Conservation (phyloP, 495 filamentous ascomycete genomes). For the Annulohypoxylon stygium region DNA sequence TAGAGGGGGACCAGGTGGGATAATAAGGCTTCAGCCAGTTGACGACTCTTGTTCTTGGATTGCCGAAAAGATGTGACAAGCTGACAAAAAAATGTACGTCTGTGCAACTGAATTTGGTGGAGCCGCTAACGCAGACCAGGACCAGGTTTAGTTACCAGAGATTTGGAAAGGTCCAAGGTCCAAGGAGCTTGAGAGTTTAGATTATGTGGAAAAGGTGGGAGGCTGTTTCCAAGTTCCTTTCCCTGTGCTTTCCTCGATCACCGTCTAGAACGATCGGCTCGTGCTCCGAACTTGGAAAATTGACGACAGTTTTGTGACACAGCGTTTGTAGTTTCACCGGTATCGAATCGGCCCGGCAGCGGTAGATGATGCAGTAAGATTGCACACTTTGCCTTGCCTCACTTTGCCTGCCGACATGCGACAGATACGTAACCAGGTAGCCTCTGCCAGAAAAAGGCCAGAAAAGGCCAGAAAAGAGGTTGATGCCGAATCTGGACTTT, state of each 20-base stretch:
- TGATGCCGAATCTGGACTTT: conserved; percentile 18
- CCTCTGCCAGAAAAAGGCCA: conserved; percentile 3
- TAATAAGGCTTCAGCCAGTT: conserved; percentile 32
- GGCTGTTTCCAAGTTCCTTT: conserved; percentile 29
- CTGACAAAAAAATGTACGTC: conserved; percentile 36
- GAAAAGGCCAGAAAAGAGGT: not conserved
- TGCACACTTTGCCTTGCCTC: not conserved
- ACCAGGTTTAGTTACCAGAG: conserved; percentile 42
- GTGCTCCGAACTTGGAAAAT: not conserved
- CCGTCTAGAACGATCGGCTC: conserved; percentile 11
- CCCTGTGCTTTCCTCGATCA: not conserved
- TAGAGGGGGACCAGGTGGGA: conserved; percentile 24
- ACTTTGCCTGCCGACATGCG: conserved; percentile 35
- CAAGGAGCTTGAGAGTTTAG: conserved; percentile 10
- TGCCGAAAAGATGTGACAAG: conserved; percentile 35
- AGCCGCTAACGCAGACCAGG: conserved; percentile 47
- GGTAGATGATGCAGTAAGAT: conserved; percentile 2
- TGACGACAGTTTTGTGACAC: conserved; percentile 2
- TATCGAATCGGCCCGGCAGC: conserved; percentile 23
- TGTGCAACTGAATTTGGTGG: conserved; percentile 41
- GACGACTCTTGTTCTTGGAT: conserved; percentile 38
- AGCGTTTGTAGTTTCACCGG: conserved; percentile 18
- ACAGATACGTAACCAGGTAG: not conserved
- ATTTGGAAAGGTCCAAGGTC: conserved; percentile 33
- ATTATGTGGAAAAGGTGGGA: conserved; percentile 18